These are phyloP conservation scores for Brassica incana DNA, from an alignment of 345 rosid genomes.

Conservation along the genomic window DNA sequence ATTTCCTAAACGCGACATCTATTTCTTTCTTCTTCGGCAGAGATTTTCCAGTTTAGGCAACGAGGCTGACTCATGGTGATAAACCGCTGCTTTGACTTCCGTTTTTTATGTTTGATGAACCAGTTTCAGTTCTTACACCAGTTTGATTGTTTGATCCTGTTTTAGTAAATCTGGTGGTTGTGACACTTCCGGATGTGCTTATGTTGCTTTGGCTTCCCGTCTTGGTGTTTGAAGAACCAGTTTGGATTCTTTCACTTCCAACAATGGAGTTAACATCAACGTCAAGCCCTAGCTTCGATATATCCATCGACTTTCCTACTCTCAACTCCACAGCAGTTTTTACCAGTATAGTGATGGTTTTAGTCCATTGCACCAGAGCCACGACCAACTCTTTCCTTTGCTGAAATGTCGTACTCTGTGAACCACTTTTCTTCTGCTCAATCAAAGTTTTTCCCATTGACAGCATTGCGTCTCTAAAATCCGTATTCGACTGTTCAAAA, in stretches of 20 bases:
- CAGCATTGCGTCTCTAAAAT: not conserved
- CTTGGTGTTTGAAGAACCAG: not conserved
- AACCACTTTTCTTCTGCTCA: conserved; percentile 28
- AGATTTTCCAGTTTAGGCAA: not conserved
- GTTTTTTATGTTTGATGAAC: not conserved
- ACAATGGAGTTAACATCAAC: conserved; percentile 16
- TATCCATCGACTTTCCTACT: conserved; percentile 20
- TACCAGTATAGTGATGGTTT: not conserved
- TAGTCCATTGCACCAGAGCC: conserved; percentile 22
- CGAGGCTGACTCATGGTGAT: not conserved
- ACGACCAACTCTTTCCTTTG: conserved; percentile 15
- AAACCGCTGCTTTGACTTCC: not conserved
- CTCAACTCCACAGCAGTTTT: not conserved
- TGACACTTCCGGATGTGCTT: not conserved
- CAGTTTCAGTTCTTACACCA: not conserved
- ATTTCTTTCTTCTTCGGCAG: not conserved
- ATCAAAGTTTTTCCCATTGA: conserved; percentile 33
- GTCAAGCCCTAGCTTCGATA: conserved; percentile 28
- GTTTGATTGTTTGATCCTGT: not conserved
- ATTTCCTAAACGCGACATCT: not conserved
- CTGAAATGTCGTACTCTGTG: not conserved
- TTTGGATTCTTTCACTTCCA: not conserved
- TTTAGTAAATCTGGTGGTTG: not conserved
- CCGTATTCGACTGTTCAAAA: not conserved
- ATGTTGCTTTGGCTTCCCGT: not conserved